phyloP scores from a whole-genome alignment of 129 eudicot genomes.

The Artemisia tridentata region DNA sequence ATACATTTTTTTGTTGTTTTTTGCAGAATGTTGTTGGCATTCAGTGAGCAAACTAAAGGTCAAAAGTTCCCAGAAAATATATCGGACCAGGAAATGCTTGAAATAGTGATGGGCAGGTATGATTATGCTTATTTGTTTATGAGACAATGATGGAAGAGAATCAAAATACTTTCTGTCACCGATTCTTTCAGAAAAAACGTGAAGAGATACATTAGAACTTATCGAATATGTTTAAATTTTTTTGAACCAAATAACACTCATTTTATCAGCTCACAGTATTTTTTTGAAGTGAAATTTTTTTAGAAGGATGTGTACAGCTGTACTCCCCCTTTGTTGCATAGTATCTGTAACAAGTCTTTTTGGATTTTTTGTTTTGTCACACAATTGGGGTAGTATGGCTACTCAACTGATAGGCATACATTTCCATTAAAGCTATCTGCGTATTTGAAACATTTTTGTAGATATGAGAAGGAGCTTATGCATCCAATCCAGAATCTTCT shows the following conservation, averaged over 20 bases:
- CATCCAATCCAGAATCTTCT: conserved; percentile 92
- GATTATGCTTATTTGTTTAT: conserved; percentile 2
- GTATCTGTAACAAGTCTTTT: no score
- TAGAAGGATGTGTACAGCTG: conserved; percentile 10
- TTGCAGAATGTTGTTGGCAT: conserved; percentile 89
- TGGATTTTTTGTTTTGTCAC: conserved; percentile 1
- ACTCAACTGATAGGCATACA: neutral
- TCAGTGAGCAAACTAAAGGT: conserved; percentile 85
- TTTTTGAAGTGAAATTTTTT: neutral
- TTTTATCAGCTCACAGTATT: conserved; percentile 11
- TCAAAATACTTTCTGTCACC: neutral
- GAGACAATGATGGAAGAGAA: neutral
- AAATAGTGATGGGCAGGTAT: conserved; percentile 87
- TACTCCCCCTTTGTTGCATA: neutral
- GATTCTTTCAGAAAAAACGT: neutral
- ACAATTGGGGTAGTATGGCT: neutral
- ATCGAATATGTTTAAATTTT: neutral
- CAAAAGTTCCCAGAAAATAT: conserved; percentile 77
- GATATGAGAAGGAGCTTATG: conserved; percentile 95
- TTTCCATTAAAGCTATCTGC: neutral
- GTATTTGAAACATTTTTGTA: conserved; percentile 24
- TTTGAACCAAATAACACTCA: neutral
- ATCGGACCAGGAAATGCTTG: conserved; percentile 92
- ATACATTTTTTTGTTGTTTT: neutral
- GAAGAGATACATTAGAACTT: neutral